Conservation (phyloP, 345 rosid genomes). For the Passiflora organensis region DNA sequence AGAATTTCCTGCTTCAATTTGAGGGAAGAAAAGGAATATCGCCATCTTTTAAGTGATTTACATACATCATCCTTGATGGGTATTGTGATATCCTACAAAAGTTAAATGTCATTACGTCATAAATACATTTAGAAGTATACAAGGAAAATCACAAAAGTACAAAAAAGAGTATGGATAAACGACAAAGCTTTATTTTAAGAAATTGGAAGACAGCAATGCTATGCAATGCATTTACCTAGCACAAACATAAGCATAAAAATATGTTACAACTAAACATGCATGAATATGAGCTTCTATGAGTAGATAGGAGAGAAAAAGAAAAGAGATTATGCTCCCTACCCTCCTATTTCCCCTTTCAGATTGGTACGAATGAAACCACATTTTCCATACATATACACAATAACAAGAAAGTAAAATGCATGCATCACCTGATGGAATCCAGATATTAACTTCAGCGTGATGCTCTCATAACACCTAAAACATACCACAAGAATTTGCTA, state of each 20-base stretch:
- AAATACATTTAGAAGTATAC: too few relatives aligned
- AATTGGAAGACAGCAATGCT: too few relatives aligned
- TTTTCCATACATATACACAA: not conserved
- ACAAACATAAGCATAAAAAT: too few relatives aligned
- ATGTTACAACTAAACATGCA: constrained; percentile 3
- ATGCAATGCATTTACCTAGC: too few relatives aligned
- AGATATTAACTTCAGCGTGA: constrained; percentile 80
- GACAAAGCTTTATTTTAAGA: too few relatives aligned
- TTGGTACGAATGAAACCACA: not conserved
- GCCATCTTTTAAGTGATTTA: constrained; percentile 71
- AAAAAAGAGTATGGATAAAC: too few relatives aligned
- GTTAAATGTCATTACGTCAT: too few relatives aligned
- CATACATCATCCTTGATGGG: constrained; percentile 80
- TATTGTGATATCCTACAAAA: constrained; percentile 68
- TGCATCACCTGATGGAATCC: constrained; percentile 84
- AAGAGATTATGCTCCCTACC: not conserved
- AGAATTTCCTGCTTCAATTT: constrained; percentile 89
- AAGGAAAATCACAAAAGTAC: too few relatives aligned
- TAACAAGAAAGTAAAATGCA: constrained; percentile 5
- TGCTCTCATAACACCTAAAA: constrained; percentile 88
- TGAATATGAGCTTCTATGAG: not conserved
- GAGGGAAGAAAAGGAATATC: constrained; percentile 74
- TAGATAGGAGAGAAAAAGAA: not conserved
- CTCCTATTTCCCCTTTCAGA: not conserved
- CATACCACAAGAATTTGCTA: constrained; percentile 17